Conservation (phyloP, 257 asterid genomes). For the Paraleonurus japonicus region DNA sequence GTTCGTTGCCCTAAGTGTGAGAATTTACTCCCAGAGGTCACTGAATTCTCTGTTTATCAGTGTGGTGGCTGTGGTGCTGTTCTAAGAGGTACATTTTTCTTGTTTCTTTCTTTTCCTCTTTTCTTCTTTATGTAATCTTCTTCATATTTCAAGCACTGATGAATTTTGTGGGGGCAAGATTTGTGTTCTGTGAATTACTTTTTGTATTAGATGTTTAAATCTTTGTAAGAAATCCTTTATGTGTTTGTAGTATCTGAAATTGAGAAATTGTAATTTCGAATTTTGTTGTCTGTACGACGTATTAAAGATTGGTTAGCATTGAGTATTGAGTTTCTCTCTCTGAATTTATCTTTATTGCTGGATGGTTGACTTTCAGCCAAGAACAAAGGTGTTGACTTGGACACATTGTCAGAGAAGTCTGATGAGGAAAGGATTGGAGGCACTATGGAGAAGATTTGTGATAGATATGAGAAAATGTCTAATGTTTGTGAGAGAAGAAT, state of each 20-base stretch:
- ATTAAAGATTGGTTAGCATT: constrained; percentile 18
- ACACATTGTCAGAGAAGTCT: constrained; percentile 51
- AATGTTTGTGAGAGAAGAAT: constrained; percentile 37
- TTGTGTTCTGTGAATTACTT: constrained; percentile 18
- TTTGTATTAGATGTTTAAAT: background rate
- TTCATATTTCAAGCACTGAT: constrained; percentile 2
- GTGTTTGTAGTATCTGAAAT: constrained; percentile 8
- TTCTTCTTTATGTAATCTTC: constrained; percentile 9
- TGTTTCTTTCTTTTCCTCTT: background rate
- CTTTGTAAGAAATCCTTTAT: constrained; percentile 1
- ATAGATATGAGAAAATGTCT: constrained; percentile 41
- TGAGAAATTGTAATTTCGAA: background rate
- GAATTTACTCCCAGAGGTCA: constrained; percentile 72
- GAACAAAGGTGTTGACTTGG: constrained; percentile 58
- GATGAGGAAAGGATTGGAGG: constrained; percentile 48
- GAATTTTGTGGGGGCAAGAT: constrained; percentile 16
- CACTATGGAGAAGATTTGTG: constrained; percentile 34
- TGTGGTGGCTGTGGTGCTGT: constrained; percentile 91
- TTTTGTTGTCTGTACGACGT: background rate
- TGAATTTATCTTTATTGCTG: constrained; percentile 12
- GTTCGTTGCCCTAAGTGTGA: constrained; percentile 88
- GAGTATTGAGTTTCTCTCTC: constrained; percentile 3
- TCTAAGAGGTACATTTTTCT: constrained; percentile 51
- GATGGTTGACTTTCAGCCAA: constrained; percentile 54
- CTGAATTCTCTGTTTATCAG: constrained; percentile 66